Base-by-base conservation (phyloP, 495 filamentous ascomycete species). In the Aspergillus incahuasiensis region DNA sequence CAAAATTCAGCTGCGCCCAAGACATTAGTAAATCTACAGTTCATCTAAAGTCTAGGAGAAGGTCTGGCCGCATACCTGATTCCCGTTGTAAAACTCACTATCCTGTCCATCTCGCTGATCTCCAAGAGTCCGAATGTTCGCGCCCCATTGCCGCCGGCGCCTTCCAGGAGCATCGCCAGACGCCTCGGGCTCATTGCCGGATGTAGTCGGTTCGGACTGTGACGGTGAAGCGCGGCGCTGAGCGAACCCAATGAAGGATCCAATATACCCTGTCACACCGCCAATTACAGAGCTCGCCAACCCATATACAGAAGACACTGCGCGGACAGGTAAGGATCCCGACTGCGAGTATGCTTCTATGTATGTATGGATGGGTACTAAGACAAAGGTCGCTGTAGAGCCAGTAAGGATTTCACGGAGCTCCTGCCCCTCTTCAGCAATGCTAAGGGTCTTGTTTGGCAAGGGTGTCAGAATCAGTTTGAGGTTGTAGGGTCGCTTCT, bases 1-100 rank as follows among this genome's bases (percentile, higher is more conserved):
- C 79, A 56, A 92, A 92, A 61, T 89, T 91, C 43, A 88, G 74
- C 86, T 90, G 54, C 41, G 52, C 6, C 2, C 28, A 32, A 22
- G n/a, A 34, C 51, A 4, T 49, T 22, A 49, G 46, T 18, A 12
- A 35, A 35, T 6, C 5, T 15, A 38, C 9, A 38, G 7, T 32
- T 3, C 15, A n/a, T 30, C 5, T 3, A 30, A 3, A 38, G 16
- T 4, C 12, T 1, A 20, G 16, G 28, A 15, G 19, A 38, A 42
- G 9, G 9, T 35, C 7, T 2, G 8, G 40, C 21, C n/a, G 61
- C 86, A 55, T 76, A 92, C 88, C 67, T 89, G 87, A 63, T 95
- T 96, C 4, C 91, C 91, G 68, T 96, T 96, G 65, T 96, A 96
- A 35, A 91, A 82, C 61, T 92, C 83, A 20, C 78, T 75, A 54